phyloP scores from a whole-genome alignment of 441 rosid genomes.

The Brassica hybrid region DNA sequence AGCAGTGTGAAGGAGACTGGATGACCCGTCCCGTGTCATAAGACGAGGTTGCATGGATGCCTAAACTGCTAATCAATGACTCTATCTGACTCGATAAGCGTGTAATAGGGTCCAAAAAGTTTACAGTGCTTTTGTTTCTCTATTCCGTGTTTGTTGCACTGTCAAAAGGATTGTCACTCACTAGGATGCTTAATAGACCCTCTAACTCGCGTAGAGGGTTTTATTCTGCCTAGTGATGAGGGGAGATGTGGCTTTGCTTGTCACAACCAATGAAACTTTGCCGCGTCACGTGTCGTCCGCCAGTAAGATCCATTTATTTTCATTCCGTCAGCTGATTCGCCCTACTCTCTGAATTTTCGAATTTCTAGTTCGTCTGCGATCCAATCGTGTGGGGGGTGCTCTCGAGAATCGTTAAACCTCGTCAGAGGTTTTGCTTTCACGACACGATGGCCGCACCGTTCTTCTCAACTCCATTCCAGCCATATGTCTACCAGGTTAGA shows the following conservation, averaged over 20 bases:
- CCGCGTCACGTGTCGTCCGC: conserved; percentile 9
- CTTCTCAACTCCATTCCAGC: conserved; percentile 96
- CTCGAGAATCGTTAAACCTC: neutral
- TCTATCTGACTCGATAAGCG: conserved; percentile 17
- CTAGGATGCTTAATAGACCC: neutral
- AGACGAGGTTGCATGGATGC: conserved; percentile 51
- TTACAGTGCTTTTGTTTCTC: too few species aligned
- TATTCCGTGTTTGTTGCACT: neutral
- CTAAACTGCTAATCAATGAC: too few species aligned
- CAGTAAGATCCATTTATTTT: conserved; percentile 21
- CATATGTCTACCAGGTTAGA: conserved; percentile 89
- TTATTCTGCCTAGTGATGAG: too few species aligned
- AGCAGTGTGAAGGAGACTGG: conserved; percentile 69
- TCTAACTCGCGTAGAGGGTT: too few species aligned
- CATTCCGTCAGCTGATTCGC: conserved; percentile 27
- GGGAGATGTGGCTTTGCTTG: neutral
- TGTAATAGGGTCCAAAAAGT: too few species aligned
- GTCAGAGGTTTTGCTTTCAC: conserved; percentile 1
- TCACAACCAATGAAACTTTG: too few species aligned
- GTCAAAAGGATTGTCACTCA: conserved; percentile 45
- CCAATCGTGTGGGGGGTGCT: conserved; percentile 19
- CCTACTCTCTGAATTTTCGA: conserved; percentile 10
- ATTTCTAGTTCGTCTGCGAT: conserved; percentile 4
- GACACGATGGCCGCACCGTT: conserved; percentile 94
- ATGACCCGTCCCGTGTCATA: conserved; percentile 84